Evolutionary conservation across 2,329 filamentous ascomycete genomes (phyloP).

Genomic region (Fusarium torreyae): DNA sequence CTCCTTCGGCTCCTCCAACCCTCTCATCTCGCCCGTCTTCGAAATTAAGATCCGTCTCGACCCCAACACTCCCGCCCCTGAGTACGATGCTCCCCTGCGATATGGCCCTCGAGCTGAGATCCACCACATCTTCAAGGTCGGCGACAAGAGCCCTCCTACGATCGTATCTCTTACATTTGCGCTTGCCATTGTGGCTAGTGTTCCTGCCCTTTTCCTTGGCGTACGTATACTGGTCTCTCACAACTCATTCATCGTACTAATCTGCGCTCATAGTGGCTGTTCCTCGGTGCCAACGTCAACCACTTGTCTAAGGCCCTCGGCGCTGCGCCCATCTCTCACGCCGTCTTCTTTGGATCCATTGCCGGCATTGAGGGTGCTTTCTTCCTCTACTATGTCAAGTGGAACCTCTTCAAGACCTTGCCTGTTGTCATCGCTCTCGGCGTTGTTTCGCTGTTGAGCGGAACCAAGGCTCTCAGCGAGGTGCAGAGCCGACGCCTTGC

Average conservation of each 20-base stretch:
- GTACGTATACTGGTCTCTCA: conserved; percentile 64
- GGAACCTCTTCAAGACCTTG: conserved; percentile 92
- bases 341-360: conserved; percentile 88
- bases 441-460: conserved; percentile 84
- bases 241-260: conserved; percentile 36
- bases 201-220: conserved; percentile 80
- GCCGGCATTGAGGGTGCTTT: conserved; percentile 91
- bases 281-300: conserved; percentile 85
- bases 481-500: conserved; percentile 90
- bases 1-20: conserved; percentile 83
- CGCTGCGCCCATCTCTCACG: conserved; percentile 84
- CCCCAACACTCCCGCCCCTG: conserved; percentile 70
- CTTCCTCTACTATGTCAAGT: conserved; percentile 92
- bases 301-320: conserved; percentile 83
- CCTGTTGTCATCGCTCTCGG: conserved; percentile 79
- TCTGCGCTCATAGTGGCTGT: conserved; percentile 74
- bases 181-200: conserved; percentile 77
- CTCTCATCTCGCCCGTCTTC: conserved; percentile 80
- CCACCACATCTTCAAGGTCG: conserved; percentile 88
- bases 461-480: conserved; percentile 90
- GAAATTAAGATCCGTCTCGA: conserved; percentile 78
- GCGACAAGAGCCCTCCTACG: conserved; percentile 84
- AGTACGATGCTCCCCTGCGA: conserved; percentile 78
- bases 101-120: conserved; percentile 90
- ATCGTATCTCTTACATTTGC: conserved; percentile 85